Conservation (phyloP, 2,329 filamentous ascomycete genomes). For the Exophiala calicioides region DNA sequence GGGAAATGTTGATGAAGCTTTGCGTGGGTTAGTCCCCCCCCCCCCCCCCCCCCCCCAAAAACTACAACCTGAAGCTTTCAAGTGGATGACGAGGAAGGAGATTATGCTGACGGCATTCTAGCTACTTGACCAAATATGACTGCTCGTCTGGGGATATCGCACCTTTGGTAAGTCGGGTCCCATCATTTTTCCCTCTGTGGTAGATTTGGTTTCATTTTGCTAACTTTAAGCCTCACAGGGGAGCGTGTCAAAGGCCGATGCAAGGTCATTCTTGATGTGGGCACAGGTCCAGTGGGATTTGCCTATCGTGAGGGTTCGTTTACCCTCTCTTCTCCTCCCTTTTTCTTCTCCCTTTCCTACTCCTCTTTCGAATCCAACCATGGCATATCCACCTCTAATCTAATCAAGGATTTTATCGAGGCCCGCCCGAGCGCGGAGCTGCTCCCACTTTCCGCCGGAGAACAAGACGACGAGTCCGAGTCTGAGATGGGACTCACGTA, state of each 20-base stretch:
- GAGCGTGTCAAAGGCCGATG: slow-evolving; percentile 64
- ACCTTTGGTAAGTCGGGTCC: slow-evolving; percentile 54
- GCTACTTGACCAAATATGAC: slow-evolving; percentile 73
- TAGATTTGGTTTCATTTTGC: too few species aligned
- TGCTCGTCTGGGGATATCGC: slow-evolving; percentile 59
- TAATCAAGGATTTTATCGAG: slow-evolving; percentile 62
- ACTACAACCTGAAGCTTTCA: too few species aligned
- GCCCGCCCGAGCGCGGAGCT: slow-evolving; percentile 65
- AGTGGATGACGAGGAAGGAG: too few species aligned
- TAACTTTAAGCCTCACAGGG: slow-evolving; percentile 46
- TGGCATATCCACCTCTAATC: background rate
- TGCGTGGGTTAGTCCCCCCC: slow-evolving; percentile 39
- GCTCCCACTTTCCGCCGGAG: slow-evolving; percentile 64
- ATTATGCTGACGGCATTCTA: too few species aligned
- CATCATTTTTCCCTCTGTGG: too few species aligned
- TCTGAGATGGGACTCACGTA: slow-evolving; percentile 54
- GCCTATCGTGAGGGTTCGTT: slow-evolving; percentile 47
- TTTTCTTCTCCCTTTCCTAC: too few species aligned
- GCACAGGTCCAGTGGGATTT: slow-evolving; percentile 60
- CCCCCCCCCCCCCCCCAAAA: too few species aligned
- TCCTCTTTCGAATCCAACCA: too few species aligned
- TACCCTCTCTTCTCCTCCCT: background rate
- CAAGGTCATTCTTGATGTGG: slow-evolving; percentile 72
- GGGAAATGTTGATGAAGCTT: slow-evolving; percentile 61
- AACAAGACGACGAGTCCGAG: slow-evolving; percentile 60